Base-by-base conservation (phyloP, 2,329 filamentous ascomycete species). In the Helotiales sp. region DNA sequence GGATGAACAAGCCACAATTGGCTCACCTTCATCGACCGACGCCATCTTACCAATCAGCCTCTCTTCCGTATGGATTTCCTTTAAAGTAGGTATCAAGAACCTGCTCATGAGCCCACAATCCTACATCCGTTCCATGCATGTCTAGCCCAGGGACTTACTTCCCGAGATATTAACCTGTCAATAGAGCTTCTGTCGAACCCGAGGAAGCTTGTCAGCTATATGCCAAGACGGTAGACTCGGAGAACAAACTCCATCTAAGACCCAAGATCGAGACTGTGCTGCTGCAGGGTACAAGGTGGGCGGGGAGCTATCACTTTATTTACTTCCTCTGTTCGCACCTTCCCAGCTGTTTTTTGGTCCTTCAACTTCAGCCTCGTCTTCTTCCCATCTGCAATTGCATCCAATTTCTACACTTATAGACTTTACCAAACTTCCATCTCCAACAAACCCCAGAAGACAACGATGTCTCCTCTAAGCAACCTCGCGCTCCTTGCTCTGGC, bases 401-500 rank as follows among this genome's bases (percentile, higher is more conserved):
- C 10, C 13, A 48, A 7, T n/a, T 48, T 19, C 27, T 10, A 30
- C 46, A 4, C 30, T 48, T 33, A 13, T n/a, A n/a, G n/a, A n/a
- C n/a, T n/a, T n/a, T n/a, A n/a, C n/a, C n/a, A 29, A 48, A 47
- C 15, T n/a, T 13, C 27, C 54, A 52, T 22, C 9, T 34, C 29
- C 27, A 44, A 9, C n/a, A n/a, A 22, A 7, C 9, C 25, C 19
- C 25, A 19, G 2, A 42, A 33, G 4, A 1, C n/a, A 36, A 44
- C 40, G 12, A 59, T 59, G 57, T 36, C n/a, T 42, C 33, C 57
- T 13, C 33, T 56, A 27, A 44, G 36, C 15, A 55, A 31, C 27
- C 38, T 57, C 51, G 25, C 34, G 46, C 36, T 63, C 29, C 46
- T 66, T 13, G 51, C 51, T 31, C 50, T 62, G 31, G 49, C 57